A percentile compares a stretch with the other conserved stretches of the same genome.
Conservation (phyloP, 352 stramenopile species). For the Globisporangium heterothallicum region DNA sequence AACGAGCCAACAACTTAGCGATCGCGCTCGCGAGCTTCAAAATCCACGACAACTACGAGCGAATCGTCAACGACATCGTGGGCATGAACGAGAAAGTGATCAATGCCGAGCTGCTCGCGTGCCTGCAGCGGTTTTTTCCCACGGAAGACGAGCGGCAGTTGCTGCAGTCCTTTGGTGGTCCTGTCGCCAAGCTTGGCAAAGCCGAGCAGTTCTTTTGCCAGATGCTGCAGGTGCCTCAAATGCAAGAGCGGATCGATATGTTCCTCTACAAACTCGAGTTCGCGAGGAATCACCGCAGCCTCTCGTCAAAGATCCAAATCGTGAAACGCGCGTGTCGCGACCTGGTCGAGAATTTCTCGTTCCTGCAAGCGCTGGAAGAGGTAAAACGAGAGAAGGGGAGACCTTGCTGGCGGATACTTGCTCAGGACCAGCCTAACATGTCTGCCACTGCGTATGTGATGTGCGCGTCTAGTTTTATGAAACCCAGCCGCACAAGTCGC, state of each 20-base stretch:
- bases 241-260: conserved; percentile 62
- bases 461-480: conserved; percentile 38
- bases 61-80: conserved; percentile 54
- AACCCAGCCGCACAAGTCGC: conserved; percentile 23
- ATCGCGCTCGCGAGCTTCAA: conserved; percentile 75
- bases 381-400: conserved; percentile 13
- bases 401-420: no score
- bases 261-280: conserved; percentile 81
- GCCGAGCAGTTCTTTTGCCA: conserved; percentile 69
- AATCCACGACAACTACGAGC: conserved; percentile 60
- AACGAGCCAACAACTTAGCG: conserved; percentile 75
- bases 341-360: conserved; percentile 65
- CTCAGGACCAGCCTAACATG: no score
- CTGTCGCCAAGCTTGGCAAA: conserved; percentile 46
- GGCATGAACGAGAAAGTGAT: conserved; percentile 53
- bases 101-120: conserved; percentile 54
- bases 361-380: conserved; percentile 42
- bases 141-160: conserved; percentile 52
- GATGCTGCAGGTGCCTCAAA: conserved; percentile 51
- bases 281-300: conserved; percentile 25
- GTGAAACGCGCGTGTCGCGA: conserved; percentile 62
- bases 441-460: not conserved
- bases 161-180: conserved; percentile 38
- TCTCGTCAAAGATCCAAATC: conserved; percentile 42
- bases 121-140: conserved; percentile 73